Percentiles rank a stretch among this genome's conserved stretches.
Conservation (phyloP, 139 green algal genomes). For the Spirogloea muscicola region DNA sequence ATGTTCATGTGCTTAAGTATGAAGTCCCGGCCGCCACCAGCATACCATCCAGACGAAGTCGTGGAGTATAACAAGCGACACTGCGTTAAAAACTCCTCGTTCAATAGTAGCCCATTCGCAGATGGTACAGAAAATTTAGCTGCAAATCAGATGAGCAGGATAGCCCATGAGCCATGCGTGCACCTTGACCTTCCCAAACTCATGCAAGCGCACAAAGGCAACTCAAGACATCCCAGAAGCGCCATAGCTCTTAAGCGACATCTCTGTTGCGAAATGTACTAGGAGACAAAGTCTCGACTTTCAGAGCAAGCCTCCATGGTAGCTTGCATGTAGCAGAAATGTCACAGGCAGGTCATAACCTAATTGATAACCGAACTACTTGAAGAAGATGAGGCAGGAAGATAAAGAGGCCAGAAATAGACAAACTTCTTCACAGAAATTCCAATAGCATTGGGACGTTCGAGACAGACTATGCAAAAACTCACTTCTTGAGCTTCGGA, state of each 20-base stretch:
- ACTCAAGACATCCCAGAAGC: no score
- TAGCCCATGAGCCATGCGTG: slow-evolving; percentile 6
- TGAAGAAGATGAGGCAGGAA: background rate
- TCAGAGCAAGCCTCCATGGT: no score
- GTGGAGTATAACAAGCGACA: slow-evolving; percentile 54
- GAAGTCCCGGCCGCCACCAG: slow-evolving; percentile 48
- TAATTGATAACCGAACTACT: no score
- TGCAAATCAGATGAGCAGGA: background rate
- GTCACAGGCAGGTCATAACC: no score
- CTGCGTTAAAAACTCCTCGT: slow-evolving; percentile 36
- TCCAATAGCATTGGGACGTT: background rate
- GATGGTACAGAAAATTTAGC: background rate
- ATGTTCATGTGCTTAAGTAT: slow-evolving; percentile 78
- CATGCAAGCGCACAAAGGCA: no score
- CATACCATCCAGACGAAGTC: slow-evolving; percentile 17
- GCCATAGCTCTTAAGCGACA: no score
- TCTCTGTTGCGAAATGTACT: no score
- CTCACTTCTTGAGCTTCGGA: slow-evolving; percentile 13
- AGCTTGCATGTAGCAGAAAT: no score
- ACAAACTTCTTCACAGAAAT: no score
- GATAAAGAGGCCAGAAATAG: slow-evolving; percentile 1
- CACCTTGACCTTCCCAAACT: background rate
- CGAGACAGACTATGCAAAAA: background rate
- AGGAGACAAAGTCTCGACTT: no score
- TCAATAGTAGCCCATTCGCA: slow-evolving; percentile 19